Evolutionary conservation across 495 filamentous ascomycete species (phyloP).

Genomic region (Hypomontagnella monticulosa): DNA sequence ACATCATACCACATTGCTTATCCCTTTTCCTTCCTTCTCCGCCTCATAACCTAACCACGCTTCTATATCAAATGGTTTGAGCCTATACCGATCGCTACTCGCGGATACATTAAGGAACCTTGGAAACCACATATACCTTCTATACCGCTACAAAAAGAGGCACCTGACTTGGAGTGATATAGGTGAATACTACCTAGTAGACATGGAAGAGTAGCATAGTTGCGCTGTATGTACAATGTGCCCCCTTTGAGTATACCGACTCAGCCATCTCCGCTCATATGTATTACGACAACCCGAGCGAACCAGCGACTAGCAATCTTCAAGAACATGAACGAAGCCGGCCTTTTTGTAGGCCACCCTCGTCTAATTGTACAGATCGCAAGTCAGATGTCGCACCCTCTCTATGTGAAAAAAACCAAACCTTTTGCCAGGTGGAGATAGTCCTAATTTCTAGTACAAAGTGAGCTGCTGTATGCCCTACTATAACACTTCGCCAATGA

Average conservation of each 20-base stretch:
- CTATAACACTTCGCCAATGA: slow-evolving; percentile 94
- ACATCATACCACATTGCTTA: too few species aligned
- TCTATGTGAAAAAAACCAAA: slow-evolving; percentile 23
- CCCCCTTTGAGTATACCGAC: slow-evolving; percentile 18
- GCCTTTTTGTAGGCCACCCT: slow-evolving; percentile 7
- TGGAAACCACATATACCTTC: neutral
- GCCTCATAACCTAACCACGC: too few species aligned
- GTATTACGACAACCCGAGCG: slow-evolving; percentile 1
- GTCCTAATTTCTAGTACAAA: slow-evolving; percentile 29
- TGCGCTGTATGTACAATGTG: slow-evolving; percentile 39
- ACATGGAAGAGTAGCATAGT: slow-evolving; percentile 29
- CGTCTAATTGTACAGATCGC: slow-evolving; percentile 40
- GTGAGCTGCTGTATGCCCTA: slow-evolving; percentile 6
- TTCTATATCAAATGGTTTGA: too few species aligned
- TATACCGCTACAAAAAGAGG: neutral
- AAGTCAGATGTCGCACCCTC: slow-evolving; percentile 31
- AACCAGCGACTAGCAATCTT: slow-evolving; percentile 19
- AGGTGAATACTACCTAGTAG: slow-evolving; percentile 25
- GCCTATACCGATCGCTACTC: neutral
- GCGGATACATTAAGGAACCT: neutral
- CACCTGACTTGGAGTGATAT: neutral
- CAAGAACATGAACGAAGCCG: slow-evolving; percentile 13
- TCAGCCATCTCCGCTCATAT: slow-evolving; percentile 3
- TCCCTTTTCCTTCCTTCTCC: too few species aligned
- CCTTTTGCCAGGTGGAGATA: slow-evolving; percentile 27